A percentile compares a stretch with the other conserved stretches of the same genome.
Conservation (phyloP, 164 flowering plant genomes). For the Vitis labrusca region DNA sequence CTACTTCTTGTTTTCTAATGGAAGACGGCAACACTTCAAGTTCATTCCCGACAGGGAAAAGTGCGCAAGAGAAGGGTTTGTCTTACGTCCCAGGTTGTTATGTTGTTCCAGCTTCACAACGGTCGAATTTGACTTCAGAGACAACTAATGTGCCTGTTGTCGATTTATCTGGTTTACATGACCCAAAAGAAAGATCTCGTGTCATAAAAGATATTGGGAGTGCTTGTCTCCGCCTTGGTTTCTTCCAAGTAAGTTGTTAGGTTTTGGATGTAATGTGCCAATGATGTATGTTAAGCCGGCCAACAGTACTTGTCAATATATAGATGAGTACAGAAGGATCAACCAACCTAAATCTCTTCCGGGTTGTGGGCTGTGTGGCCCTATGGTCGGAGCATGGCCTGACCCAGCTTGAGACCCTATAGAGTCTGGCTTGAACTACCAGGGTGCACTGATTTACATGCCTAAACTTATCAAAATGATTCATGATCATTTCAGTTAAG, state of each 20-base stretch:
- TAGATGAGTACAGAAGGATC: too few relatives aligned
- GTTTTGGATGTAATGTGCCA: too few relatives aligned
- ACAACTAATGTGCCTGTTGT: constrained; percentile 15
- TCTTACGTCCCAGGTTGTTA: constrained; percentile 16
- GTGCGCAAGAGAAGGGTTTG: constrained; percentile 18
- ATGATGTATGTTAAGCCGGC: too few relatives aligned
- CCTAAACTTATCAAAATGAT: too few relatives aligned
- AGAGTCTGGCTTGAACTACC: too few relatives aligned
- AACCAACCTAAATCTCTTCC: background rate
- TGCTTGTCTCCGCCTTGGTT: constrained; percentile 33
- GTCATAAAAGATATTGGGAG: constrained; percentile 26
- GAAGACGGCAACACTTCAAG: too few relatives aligned
- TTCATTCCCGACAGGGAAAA: constrained; percentile 11
- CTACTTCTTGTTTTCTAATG: too few relatives aligned
- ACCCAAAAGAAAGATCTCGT: constrained; percentile 10
- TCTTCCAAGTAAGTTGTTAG: constrained; percentile 35
- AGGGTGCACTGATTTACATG: too few relatives aligned
- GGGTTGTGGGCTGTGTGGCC: background rate
- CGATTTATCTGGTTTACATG: constrained; percentile 17
- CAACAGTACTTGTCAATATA: too few relatives aligned
- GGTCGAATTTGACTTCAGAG: constrained; percentile 1
- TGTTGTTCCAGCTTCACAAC: background rate
- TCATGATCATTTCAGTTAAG: too few relatives aligned
- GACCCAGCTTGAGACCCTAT: background rate
- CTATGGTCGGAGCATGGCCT: constrained; percentile 8